Evolutionary conservation across 176 grass and related monocot genomes (phyloP).

Genomic region (Dendrocalamus sinicus): DNA sequence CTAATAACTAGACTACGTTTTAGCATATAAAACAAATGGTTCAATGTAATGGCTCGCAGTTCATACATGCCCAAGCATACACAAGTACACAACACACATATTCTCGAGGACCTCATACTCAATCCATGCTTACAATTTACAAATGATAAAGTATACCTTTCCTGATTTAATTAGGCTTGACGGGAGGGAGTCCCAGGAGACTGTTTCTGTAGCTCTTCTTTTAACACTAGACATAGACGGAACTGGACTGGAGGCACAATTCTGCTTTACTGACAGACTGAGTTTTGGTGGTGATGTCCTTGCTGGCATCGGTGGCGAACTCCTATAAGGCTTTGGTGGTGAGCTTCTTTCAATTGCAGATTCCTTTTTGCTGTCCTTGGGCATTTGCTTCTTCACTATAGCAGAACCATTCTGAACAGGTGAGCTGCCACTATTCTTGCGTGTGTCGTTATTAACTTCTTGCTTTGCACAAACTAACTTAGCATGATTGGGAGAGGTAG

Average conservation of each 20-base stretch:
- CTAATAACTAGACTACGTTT: neutral
- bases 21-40: neutral
- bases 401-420: constrained; percentile 41
- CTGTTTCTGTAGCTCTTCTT: constrained; percentile 67
- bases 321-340: constrained; percentile 40
- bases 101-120: constrained; percentile 12
- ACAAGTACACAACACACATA: neutral
- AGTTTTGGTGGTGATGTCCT: constrained; percentile 42
- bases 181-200: constrained; percentile 94
- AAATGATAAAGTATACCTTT: constrained; percentile 60
- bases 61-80: neutral
- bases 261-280: constrained; percentile 44
- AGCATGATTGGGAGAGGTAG: constrained; percentile 50
- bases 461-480: constrained; percentile 60
- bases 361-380: constrained; percentile 52
- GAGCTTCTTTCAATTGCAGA: constrained; percentile 44
- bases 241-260: constrained; percentile 37
- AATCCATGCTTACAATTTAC: neutral
- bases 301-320: constrained; percentile 33
- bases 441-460: constrained; percentile 51
- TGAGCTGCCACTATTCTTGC: constrained; percentile 46
- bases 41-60: neutral
- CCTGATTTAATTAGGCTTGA: constrained; percentile 72
- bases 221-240: constrained; percentile 52
- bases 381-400: constrained; percentile 49